Conservation (phyloP, 2,329 filamentous ascomycete genomes). For the Cladophialophora chaetospira region DNA sequence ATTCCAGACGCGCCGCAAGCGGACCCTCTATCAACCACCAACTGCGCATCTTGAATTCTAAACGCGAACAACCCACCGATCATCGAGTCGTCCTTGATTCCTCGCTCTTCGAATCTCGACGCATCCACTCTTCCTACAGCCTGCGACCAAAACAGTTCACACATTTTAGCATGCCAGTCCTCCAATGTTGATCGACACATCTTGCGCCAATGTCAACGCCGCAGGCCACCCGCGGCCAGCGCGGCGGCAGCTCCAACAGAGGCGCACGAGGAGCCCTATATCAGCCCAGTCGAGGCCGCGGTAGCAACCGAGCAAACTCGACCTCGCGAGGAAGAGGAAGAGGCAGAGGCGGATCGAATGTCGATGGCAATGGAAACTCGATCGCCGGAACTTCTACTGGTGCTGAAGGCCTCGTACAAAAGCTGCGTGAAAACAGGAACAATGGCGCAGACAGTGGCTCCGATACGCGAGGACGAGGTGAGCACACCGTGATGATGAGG, state of each 20-base stretch:
- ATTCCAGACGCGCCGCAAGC: too few relatives aligned
- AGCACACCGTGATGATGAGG: not conserved
- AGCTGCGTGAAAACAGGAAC: conserved; percentile 24
- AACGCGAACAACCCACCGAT: too few relatives aligned
- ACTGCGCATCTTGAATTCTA: too few relatives aligned
- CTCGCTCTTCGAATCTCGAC: not conserved
- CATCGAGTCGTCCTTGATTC: not conserved
- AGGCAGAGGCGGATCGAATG: conserved; percentile 16
- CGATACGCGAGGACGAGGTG: conserved; percentile 22
- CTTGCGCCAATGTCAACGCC: conserved; percentile 29
- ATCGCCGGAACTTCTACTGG: conserved; percentile 2
- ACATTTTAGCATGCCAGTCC: conserved; percentile 13
- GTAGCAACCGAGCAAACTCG: conserved; percentile 19
- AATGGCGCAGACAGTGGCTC: conserved; percentile 17
- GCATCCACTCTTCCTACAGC: not conserved
- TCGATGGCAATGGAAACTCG: conserved; percentile 2
- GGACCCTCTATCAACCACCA: too few relatives aligned
- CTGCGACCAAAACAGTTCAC: not conserved
- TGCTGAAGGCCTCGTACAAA: conserved; percentile 27
- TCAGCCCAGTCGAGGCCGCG: conserved; percentile 20
- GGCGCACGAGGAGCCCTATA: conserved; percentile 19
- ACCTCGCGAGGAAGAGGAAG: conserved; percentile 13
- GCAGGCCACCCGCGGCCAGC: conserved; percentile 29
- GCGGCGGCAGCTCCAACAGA: conserved; percentile 29
- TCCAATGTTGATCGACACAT: conserved; percentile 27